Conservation (phyloP, 768 basidiomycete species). For the Holtermannia corniformis region DNA sequence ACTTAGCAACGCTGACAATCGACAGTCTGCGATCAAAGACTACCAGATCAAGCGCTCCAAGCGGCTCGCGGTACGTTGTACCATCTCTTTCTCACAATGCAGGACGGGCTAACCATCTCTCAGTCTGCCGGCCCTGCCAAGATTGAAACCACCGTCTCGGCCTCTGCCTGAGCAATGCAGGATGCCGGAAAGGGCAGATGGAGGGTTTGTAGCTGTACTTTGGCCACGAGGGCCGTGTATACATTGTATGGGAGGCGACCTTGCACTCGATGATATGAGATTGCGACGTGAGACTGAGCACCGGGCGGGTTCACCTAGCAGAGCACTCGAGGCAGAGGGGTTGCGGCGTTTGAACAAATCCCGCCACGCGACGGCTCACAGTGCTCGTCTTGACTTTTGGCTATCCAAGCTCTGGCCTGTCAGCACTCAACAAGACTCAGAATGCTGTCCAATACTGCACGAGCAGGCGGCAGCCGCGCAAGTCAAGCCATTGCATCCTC, state of each 20-base stretch:
- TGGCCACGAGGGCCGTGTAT: no score
- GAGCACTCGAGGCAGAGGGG: not conserved
- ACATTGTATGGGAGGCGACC: not conserved
- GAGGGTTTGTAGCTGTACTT: no score
- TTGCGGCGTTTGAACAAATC: not conserved
- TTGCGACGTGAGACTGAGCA: not conserved
- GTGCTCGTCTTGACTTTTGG: not conserved
- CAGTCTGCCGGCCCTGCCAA: not conserved
- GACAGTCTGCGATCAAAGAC: constrained; percentile 86
- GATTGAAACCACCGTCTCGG: not conserved
- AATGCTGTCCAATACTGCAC: not conserved
- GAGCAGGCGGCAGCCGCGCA: not conserved
- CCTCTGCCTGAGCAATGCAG: not conserved
- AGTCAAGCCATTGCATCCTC: not conserved
- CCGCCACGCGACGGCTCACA: not conserved
- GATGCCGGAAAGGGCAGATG: no score
- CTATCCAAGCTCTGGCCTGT: no score
- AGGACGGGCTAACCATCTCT: not conserved
- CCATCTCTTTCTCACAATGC: not conserved
- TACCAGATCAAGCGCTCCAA: constrained; percentile 74
- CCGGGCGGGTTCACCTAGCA: not conserved
- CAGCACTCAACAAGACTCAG: no score
- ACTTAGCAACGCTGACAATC: not conserved
- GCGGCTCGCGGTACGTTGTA: constrained; percentile 42
- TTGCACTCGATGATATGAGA: not conserved